These are phyloP conservation scores for Diaporthe vexans DNA, from an alignment of 2,329 filamentous ascomycete species.

Conservation along the genomic window DNA sequence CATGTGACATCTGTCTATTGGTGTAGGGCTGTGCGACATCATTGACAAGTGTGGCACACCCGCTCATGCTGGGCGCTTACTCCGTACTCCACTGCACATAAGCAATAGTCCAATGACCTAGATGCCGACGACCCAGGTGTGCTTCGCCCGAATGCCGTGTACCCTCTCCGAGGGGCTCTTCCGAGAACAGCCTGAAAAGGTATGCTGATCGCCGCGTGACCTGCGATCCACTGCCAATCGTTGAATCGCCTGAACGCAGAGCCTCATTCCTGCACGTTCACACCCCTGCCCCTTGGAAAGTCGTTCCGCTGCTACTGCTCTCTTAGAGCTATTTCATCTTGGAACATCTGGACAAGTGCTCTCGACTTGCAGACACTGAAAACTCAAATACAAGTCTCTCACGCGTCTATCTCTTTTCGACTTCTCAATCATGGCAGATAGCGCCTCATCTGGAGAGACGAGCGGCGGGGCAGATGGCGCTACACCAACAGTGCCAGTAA, in stretches of 20 bases:
- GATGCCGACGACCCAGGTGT: neutral
- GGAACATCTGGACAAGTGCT: no score
- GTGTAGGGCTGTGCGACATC: neutral
- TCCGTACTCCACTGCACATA: neutral
- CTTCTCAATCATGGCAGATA: neutral
- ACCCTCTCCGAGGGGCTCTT: neutral
- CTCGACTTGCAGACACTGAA: no score
- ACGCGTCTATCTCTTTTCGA: no score
- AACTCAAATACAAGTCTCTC: no score
- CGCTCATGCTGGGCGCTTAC: neutral
- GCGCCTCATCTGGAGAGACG: neutral
- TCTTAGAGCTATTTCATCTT: no score
- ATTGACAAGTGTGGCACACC: neutral
- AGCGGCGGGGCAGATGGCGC: neutral
- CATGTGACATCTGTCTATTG: neutral
- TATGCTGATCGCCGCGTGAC: neutral
- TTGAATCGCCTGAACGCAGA: neutral
- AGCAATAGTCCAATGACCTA: neutral
- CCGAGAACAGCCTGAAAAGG: neutral
- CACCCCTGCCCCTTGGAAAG: no score
- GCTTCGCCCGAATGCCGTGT: neutral
- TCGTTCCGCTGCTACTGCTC: no score
- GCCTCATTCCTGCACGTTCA: neutral
- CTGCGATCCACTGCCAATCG: neutral
- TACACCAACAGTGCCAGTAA: neutral